Percentiles rank a stretch among this genome's conserved stretches.
Conservation (phyloP, 2,329 filamentous ascomycete species). For the Nectriaceae sp. region DNA sequence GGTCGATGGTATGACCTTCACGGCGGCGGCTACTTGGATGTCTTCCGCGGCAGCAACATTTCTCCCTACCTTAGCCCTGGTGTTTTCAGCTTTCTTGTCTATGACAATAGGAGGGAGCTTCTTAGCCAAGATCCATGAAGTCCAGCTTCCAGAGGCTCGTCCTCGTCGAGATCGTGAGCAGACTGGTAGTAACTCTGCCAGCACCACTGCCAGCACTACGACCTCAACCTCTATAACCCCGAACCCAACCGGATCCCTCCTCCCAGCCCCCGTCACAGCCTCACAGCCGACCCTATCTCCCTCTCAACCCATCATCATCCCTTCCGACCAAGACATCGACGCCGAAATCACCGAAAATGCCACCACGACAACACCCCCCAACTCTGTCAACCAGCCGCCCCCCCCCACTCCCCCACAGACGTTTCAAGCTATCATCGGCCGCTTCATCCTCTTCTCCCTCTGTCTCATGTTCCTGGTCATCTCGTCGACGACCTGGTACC, state of each 20-base stretch:
- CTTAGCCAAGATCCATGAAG: constrained; percentile 59
- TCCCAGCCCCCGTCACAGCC: constrained; percentile 45
- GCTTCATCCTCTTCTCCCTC: constrained; percentile 57
- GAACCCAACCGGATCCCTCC: constrained; percentile 27
- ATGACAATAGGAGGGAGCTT: constrained; percentile 61
- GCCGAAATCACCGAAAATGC: constrained; percentile 56
- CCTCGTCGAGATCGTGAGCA: constrained; percentile 44
- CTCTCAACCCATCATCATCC: constrained; percentile 56
- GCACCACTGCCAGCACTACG: constrained; percentile 21
- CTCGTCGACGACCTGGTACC: constrained; percentile 63
- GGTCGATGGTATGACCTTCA: constrained; percentile 62
- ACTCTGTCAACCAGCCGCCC: constrained; percentile 27
- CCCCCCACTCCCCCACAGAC: constrained; percentile 34
- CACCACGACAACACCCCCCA: constrained; percentile 23
- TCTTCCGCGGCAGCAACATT: constrained; percentile 58
- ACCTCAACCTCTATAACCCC: constrained; percentile 27
- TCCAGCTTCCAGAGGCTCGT: constrained; percentile 58
- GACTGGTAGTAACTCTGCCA: constrained; percentile 19
- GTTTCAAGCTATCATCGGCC: constrained; percentile 58
- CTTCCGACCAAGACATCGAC: constrained; percentile 65
- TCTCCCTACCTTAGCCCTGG: constrained; percentile 57
- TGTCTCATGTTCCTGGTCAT: constrained; percentile 60
- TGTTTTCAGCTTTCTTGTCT: constrained; percentile 53
- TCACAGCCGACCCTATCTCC: constrained; percentile 19
- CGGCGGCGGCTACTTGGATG: constrained; percentile 56